phyloP scores from a whole-genome alignment of 1,284 basidiomycete species.

The Trametes pubescens region DNA sequence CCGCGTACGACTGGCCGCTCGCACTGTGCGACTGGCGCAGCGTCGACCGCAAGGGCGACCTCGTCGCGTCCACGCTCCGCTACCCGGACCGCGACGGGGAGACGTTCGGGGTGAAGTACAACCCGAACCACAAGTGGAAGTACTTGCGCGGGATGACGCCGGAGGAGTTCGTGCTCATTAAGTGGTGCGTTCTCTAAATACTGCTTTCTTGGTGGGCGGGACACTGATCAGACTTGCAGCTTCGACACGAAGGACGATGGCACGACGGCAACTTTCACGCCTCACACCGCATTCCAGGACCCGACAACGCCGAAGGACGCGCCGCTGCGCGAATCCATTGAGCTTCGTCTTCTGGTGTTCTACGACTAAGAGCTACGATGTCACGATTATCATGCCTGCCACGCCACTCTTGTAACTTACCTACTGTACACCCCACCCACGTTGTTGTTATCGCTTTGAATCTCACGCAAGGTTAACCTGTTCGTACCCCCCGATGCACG shows the following conservation, averaged over 20 bases:
- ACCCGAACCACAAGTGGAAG: conserved; percentile 67
- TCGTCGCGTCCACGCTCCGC: conserved; percentile 57
- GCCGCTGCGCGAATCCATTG: conserved; percentile 64
- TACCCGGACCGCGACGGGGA: conserved; percentile 66
- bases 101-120: conserved; percentile 62
- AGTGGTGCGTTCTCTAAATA: conserved; percentile 57
- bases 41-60: conserved; percentile 57
- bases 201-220: too few relatives aligned
- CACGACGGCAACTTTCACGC: conserved; percentile 60
- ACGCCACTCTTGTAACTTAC: background rate
- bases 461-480: too few relatives aligned
- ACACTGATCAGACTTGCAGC: conserved; percentile 40
- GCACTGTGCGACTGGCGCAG: conserved; percentile 68
- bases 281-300: conserved; percentile 67
- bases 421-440: background rate
- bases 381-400: background rate
- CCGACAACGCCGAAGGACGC: conserved; percentile 59
- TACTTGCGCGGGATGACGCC: conserved; percentile 69
- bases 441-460: background rate
- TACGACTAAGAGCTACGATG: conserved; percentile 50
- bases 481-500: conserved; percentile 53
- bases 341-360: conserved; percentile 66
- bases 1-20: conserved; percentile 66
- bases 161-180: conserved; percentile 71
- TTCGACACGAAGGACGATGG: conserved; percentile 63